These are phyloP conservation scores for Apophysomyces trapeziformis DNA, from an alignment of 371 early-diverging fungal species.

Conservation along the genomic window DNA sequence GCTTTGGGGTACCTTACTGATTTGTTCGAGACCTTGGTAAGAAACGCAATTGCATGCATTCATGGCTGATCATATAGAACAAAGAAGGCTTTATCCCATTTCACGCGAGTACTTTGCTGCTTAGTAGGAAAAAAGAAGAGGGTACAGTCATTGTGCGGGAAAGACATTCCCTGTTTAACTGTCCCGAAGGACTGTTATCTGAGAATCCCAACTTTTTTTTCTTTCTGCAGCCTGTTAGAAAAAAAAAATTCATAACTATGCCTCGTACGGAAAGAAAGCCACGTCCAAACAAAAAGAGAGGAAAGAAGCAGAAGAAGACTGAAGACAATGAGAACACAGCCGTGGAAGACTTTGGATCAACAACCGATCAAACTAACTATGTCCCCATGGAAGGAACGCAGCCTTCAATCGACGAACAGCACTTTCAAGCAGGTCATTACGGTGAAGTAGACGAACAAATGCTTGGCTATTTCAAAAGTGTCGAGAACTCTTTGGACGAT, in stretches of 20 bases:
- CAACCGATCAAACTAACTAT: constrained; percentile 1
- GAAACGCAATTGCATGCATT: too few species aligned
- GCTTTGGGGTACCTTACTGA: too few species aligned
- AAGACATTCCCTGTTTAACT: not conserved
- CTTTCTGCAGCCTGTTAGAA: not conserved
- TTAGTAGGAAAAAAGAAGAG: not conserved
- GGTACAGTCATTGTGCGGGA: not conserved
- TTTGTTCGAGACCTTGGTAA: too few species aligned
- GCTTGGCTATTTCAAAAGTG: constrained; percentile 72
- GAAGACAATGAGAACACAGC: constrained; percentile 16
- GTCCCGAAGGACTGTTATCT: not conserved
- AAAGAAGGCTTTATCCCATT: too few species aligned
- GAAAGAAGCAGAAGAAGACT: constrained; percentile 34
- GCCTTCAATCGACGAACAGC: constrained; percentile 30
- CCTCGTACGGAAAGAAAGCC: constrained; percentile 40
- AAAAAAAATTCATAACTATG: constrained; percentile 18
- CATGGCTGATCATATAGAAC: too few species aligned
- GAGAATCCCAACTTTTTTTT: not conserved
- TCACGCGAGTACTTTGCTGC: too few species aligned
- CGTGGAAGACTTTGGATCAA: constrained; percentile 1
- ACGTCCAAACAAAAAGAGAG: constrained; percentile 37
- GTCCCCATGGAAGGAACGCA: constrained; percentile 8
- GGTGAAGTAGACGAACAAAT: constrained; percentile 72
- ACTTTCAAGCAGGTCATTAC: constrained; percentile 58
- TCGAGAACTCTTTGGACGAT: constrained; percentile 75